Evolutionary conservation across 176 grass and related monocot species (phyloP), one percentile per base, ranked within the genome.

Genomic region (Tillandsia fasciculata): DNA sequence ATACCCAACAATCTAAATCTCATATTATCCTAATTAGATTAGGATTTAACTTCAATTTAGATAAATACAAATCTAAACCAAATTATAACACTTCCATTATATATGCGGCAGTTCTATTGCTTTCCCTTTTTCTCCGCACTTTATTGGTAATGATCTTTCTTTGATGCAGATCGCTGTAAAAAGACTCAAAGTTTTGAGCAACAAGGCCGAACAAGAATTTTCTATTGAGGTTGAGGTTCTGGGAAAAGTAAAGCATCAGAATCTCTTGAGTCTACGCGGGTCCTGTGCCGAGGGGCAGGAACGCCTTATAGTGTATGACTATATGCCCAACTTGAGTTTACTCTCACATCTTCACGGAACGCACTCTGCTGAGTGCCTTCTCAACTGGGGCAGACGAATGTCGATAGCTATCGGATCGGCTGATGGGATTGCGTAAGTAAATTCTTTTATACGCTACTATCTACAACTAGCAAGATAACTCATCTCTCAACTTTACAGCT

Each of bases 271-370:
- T 10, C 61, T 80, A 70, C 71, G 78, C 12, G 78, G 78, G 56
- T 80, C 53, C 49, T 80, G 78, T 67, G 69, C 69, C 2, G 78
- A 80, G 50, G 78, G 78, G 50, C 78, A 80, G 27, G 50, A 80
- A 63, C 71, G 28, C 17, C 51, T 80, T 12, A 53, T 80, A 14
- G 78, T 80, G 28, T 80, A 74, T 22, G 78, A 80, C 17, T 80
- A 80, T 49, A 57, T 80, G 70, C 23, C 58, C 3, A 80, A 80
- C 67, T 54, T 73, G 8, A 80, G 78, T 26, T 65, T 80, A 48
- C 11, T 67, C 0, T 72, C 78, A 10, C 78, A 80, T 73, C 78
- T 80, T 49, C 70, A 80, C 2, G 78, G 78, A 29, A 56, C 69
- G 1, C 70, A 73, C 14, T 73, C 78, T 9, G 48, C 24, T 18